These are phyloP conservation scores for Blastobotrys apis DNA, from an alignment of 1,139 yeast species.

Conservation along the genomic window DNA sequence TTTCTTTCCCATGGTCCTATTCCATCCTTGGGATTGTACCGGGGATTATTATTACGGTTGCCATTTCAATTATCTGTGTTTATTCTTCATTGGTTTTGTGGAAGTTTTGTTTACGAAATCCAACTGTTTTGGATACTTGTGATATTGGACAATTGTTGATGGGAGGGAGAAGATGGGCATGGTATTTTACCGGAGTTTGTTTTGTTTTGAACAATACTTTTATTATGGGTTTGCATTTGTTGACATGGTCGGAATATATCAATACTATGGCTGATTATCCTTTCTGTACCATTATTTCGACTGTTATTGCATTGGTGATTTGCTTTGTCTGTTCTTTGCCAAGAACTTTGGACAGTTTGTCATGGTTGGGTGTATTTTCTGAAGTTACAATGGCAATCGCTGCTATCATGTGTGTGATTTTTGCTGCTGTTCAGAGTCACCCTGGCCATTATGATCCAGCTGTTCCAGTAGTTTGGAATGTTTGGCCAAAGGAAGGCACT, in stretches of 20 bases:
- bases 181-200: conserved; percentile 55
- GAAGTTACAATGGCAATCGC: conserved; percentile 57
- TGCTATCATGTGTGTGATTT: conserved; percentile 48
- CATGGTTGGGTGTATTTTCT: conserved; percentile 47
- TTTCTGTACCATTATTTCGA: conserved; percentile 50
- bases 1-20: conserved; percentile 64
- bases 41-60: conserved; percentile 51
- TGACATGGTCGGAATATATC: conserved; percentile 57
- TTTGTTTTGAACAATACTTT: conserved; percentile 53
- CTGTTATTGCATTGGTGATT: conserved; percentile 45
- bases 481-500: conserved; percentile 51
- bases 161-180: conserved; percentile 49
- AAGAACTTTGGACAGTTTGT: conserved; percentile 51
- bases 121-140: conserved; percentile 49
- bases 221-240: conserved; percentile 55
- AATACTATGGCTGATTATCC: conserved; percentile 51
- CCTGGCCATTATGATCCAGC: conserved; percentile 42
- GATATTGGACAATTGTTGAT: conserved; percentile 58
- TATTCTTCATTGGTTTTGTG: conserved; percentile 53
- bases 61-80: conserved; percentile 48
- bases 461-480: conserved; percentile 42
- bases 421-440: conserved; percentile 51
- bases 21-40: conserved; percentile 57
- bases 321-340: conserved; percentile 53
- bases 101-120: conserved; percentile 53